Base-by-base conservation (phyloP, 2,329 filamentous ascomycete species). In the Monosporascus sp. region DNA sequence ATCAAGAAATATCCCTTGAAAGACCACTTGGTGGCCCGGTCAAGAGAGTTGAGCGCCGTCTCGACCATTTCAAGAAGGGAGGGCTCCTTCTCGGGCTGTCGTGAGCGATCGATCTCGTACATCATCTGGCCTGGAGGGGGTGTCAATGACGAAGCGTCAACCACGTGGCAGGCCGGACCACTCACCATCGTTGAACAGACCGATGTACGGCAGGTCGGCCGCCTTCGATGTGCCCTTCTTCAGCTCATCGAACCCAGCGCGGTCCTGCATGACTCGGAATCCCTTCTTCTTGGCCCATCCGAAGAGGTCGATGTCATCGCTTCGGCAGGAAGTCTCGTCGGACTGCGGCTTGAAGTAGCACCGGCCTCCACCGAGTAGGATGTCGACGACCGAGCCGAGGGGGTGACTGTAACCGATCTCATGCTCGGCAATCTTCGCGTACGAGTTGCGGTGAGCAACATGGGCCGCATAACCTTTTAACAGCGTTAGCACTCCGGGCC, bases 341-440 rank as follows among this genome's bases (percentile, higher is more conserved):
- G 65, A 68, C 17, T 66, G 59, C 9, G 72, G 72, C 54, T 70
- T 71, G 65, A 72, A 74, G 59, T 70, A 72, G 60, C 72, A 74
- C 37, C 65, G 64, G 18, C 72, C 72, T 15, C 72, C 72, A 24
- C 72, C 72, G 50, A 74, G 57, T n/a, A 74, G 59, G 28, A 74
- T 58, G 54, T 74, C 71, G 24, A 72, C 70, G 17, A 65, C 64
- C 4, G 66, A 63, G 14, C 69, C 68, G n/a, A 74, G 63, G 2
- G 70, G 72, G 52, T 73, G 71, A 18, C 62, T 65, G 40, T 58
- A 60, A n/a, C 72, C 71, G 38, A 74, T 68, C 51, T 71, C 65
- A 18, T 73, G 70, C 35, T 68, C 69, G 3, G 70, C 70, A 40
- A 74, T 73, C 46, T 68, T 65, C 48, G 61, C 63, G 37, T 71